Base-by-base conservation (phyloP, 176 grass and related monocot genomes). In the Paspalum notatum region DNA sequence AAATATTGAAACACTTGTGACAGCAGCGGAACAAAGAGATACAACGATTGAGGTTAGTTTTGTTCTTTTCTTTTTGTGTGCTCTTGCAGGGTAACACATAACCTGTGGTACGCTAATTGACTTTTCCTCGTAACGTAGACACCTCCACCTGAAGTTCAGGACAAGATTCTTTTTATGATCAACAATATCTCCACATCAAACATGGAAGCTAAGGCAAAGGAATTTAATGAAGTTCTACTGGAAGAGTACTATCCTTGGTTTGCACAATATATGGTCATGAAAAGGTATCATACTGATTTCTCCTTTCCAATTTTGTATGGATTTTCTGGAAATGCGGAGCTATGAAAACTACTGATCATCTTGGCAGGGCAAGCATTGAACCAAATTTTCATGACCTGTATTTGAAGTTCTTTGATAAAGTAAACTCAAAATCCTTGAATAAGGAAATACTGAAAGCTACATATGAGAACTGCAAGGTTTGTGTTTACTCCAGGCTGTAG, bases 401-500 rank as follows among this genome's bases (percentile, higher is more conserved):
- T 82, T 76, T 96, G 45, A 96, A 96, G 75, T 96, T 96, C 60
- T 71, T 96, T 76, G 93, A 96, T 57, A 96, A 96, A 83, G 82
- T 86, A 42, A 92, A 92, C 68, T 96, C 93, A 70, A 92, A 90
- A 90, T 74, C 68, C 71, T 81, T 92, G 71, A 92, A 78, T 80
- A 96, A 90, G 87, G 93, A 92, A 85, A 86, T 96, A 57, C 46
- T 96, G 68, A 96, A 96, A 88, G 93, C 93, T 44, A 89, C 93
- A 50, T 96, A 96, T 75, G 93, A 96, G 69, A 96, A 96, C 81
- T 96, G 93, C 93, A 96, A 96, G 93, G 93, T 96, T 96, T 88
- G 18, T 20, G 56, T 27, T 74, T 7, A 61, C 41, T 38, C 20
- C 42, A 78, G 47, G 43, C 41, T 43, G 5, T 74, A 38, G 7